Base-by-base conservation (phyloP, 2,329 filamentous ascomycete genomes). In the Aspergillus sclerotialis region DNA sequence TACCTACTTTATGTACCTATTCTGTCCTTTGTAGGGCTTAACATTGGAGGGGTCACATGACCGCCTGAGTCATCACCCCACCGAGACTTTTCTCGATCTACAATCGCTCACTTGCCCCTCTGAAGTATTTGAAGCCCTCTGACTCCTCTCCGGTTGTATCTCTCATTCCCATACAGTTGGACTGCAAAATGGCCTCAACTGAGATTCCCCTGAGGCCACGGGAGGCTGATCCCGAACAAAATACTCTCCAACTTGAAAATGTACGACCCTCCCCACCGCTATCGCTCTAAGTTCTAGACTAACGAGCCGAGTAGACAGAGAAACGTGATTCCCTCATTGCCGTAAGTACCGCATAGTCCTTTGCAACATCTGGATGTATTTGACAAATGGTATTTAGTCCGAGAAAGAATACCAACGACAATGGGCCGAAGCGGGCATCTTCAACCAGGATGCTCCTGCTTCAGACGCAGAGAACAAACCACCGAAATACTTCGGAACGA, bases 391-490 rank as follows among this genome's bases (percentile, higher is more conserved):
- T 10, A 23, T 23, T 23, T 23, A 23, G 28, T 55, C 55, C 53
- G 90, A 96, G 69, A 93, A 92, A 69, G 88, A 88, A 59, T 95
- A 94, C 66, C 90, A 96, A 67, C 69, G 80, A 56, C 72, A 81
- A 75, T 94, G 87, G 87, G 76, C 82, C 54, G 72, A 84, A 39
- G 70, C 78, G 49, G 74, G 75, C 44, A 69, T 94, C 49, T 98
- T 96, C 74, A 75, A 95, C 64, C 75, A 81, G 50, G 72, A 96
- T 63, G 88, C 92, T 15, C 92, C 92, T 21, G 79, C 84, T 13
- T 72, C 81, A 32, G 72, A 84, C 38, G 77, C 76, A 44, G 81
- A 92, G 53, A 72, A 94, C 45, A 81, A 88, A 60, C 69, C 84
- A 52, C 90, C 90, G 48, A 96, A 96, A 68, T 94, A 89, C 73